Conservation (phyloP, 1,284 basidiomycete genomes). For the Ceratobasidium sp. region DNA sequence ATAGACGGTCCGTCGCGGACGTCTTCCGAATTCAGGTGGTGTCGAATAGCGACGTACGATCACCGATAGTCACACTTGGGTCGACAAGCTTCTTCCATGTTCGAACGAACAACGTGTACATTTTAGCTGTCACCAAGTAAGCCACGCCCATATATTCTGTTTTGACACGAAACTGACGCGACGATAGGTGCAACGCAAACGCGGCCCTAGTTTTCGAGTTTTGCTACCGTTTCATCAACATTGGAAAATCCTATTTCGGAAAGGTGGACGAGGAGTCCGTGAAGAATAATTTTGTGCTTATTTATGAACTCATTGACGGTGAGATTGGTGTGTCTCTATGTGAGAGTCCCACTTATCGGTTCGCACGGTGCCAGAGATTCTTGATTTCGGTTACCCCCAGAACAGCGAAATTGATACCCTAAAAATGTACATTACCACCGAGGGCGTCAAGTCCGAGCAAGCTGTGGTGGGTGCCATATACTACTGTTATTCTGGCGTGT, state of each 20-base stretch:
- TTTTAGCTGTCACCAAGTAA: conserved; percentile 95
- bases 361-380: conserved; percentile 74
- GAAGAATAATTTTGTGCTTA: conserved; percentile 98
- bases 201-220: conserved; percentile 98
- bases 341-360: background rate
- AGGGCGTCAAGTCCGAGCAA: conserved; percentile 88
- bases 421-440: conserved; percentile 98
- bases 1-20: conserved; percentile 94
- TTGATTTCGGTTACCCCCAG: conserved; percentile 99
- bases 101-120: conserved; percentile 91
- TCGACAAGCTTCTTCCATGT: conserved; percentile 99
- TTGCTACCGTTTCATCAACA: conserved; percentile 93
- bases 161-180: background rate
- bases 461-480: conserved; percentile 69
- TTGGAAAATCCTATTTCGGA: conserved; percentile 94
- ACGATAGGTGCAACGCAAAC: conserved; percentile 89
- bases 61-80: conserved; percentile 96
- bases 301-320: conserved; percentile 97
- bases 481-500: background rate
- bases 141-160: conserved; percentile 49
- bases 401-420: conserved; percentile 98
- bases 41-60: conserved; percentile 94
- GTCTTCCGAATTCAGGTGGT: conserved; percentile 98
- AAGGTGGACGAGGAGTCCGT: conserved; percentile 98
- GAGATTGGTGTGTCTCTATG: conserved; percentile 47